Evolutionary conservation across 352 stramenopile species (phyloP), one percentile per base, ranked within the genome.

Genomic region (Phytophthora europaea): DNA sequence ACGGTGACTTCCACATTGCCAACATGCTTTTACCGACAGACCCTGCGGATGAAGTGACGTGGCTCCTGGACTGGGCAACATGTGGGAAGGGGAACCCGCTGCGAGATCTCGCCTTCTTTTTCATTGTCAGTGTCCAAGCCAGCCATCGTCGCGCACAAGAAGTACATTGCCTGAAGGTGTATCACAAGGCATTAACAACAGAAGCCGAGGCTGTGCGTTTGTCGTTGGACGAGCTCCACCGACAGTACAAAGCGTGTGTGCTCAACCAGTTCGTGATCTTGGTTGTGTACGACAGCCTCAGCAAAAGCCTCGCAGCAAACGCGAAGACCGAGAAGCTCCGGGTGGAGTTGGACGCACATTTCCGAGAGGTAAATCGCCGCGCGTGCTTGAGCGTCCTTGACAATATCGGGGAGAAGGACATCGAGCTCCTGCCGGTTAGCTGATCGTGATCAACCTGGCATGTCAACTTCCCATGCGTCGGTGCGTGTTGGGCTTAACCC

Each of bases 261-360:
- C 73, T 95, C 13, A 95, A 95, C 65, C 89, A 95, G 67, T 94
- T 95, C 52, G 56, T 93, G 33, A 95, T 94, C 62, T 82, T 95
- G 52, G 89, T 89, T 23, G 87, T 93, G 33, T 94, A 89, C 76
- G 87, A 95, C 73, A 82, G 70, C 47, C 79, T 94, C 51, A 95
- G 81, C 78, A 94, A 94, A 67, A 85, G 87, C 36, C 82, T 95
- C 50, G 87, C 84, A n/a, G 73, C 75, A 15, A 93, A 91, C 66
- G 89, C 87, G 50, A 90, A 88, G 67, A 87, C 77, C 8, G 79
- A 90, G 50, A 90, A 85, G 63, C 75, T 94, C 26, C 87, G 83
- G 9, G 60, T 73, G 20, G 79, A 90, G 60, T 70, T 95, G 53
- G 75, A 92, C 58, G 72, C 69, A 4, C 85, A 94, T 62, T 95